Evolutionary conservation across 768 basidiomycete genomes (phyloP), one percentile per base, ranked within the genome.

Genomic region (Lyophyllum shimeji): DNA sequence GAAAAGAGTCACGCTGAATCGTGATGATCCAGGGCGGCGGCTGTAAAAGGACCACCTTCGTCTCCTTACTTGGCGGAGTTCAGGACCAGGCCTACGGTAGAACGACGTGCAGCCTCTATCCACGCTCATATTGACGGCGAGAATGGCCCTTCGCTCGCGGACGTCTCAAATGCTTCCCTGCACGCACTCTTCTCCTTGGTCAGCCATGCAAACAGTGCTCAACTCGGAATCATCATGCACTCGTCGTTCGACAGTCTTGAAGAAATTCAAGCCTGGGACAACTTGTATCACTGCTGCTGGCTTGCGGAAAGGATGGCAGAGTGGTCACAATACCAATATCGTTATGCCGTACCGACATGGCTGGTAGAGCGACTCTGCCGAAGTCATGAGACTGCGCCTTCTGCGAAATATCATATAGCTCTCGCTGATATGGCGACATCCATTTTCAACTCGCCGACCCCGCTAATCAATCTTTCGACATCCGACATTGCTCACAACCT

Each of bases 271-370:
- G 80, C 81, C 20, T 97, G 95, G 95, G 64, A 63, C 17, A 82
- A 84, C 57, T 61, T 80, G 0, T 82, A 84, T 7, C 85, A 93
- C 63, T 95, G 87, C 65, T 82, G 85, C 53, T 98, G 94, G 94
- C 77, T 93, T 55, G 83, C 87, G 12, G 82, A 85, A 55, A 86
- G 82, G 64, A 78, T 83, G 5, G 85, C 85, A n/a, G 87, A 92
- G 63, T 95, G 92, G 90, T 82, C 90, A 5, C 92, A 90, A 65
- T 93, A 95, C 60, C 95, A 95, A 67, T 95, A 95, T 70, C 89
- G 95, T 23, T 96, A 91, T 64, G 89, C 88, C 23, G 83, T 97
- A 7, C 92, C 95, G 2, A 90, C 92, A 1, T 83, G 86, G 66
- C 74, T 96, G 3, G 85, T 96, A 12, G 93, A 95, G 64, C 80